Base-by-base conservation (phyloP, 2,329 filamentous ascomycete species). In the Ophiocordyceps camponoti-floridani region DNA sequence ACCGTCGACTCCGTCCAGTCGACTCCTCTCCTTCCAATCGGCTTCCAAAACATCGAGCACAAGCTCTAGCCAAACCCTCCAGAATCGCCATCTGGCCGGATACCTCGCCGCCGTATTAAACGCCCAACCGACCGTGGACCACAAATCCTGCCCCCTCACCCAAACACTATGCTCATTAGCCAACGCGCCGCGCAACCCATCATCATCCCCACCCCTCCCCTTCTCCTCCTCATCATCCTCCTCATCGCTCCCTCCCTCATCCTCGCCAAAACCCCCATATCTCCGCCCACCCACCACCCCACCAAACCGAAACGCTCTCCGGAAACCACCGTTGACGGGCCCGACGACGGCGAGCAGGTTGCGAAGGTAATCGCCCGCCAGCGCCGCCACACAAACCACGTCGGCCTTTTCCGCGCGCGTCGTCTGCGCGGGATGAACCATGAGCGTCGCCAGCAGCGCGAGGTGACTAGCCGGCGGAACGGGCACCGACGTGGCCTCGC, bases 51-150 rank as follows among this genome's bases (percentile, higher is more conserved):
- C 75, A 53, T 88, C 82, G 5, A 93, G 60, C 70, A 94, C 82
- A 48, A 82, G 79, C 31, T 79, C 73, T 13, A 96, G 66, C 83
- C 86, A 94, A 8, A 76, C 62, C 52, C 72, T 77, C 87, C 88
- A 96, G 55, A 79, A 73, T 43, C 69, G 72, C 89, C 91, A 96
- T 18, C 89, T 73, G 38, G 73, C 70, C 1, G 77, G 77, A 52
- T 89, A 70, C 30, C 73, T 60, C 2, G 82, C 72, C 44, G 85
- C 88, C 63, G 89, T 96, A 57, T 89, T 91, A 59, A 96, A 87
- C 0, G 84, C 82, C 91, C 91, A 96, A 4, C 89, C 91, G 0
- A 91, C 72, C 0, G 84, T 75, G 40, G 79, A 74, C 86, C 91
- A 98, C 54, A 96, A 93, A 56, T 94, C 85, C 48, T 84, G 78